Percentiles rank a stretch among this genome's conserved stretches.
These are phyloP conservation scores for Hypoxylon sp. DNA, from an alignment of 2,329 filamentous ascomycete species.

Conservation along the genomic window DNA sequence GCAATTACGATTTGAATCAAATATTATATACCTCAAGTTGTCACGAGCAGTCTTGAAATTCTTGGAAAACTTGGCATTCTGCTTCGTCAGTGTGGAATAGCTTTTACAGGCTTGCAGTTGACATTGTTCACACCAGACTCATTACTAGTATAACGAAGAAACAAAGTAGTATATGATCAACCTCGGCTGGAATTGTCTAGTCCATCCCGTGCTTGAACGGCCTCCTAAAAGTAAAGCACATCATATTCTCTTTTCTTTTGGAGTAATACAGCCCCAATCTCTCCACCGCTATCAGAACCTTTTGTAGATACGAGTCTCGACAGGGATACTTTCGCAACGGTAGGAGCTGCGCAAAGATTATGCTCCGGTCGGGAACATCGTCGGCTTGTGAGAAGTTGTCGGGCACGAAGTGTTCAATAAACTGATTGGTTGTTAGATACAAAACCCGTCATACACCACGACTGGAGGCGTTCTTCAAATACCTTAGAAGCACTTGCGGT, in stretches of 20 bases:
- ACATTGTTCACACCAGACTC: conserved; percentile 53
- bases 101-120: conserved; percentile 42
- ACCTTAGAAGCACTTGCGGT: conserved; percentile 99
- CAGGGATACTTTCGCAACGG: conserved; percentile 64
- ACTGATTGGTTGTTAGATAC: conserved; percentile 33
- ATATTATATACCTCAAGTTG: neutral
- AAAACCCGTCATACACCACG: neutral
- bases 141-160: conserved; percentile 55
- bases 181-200: conserved; percentile 66
- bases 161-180: conserved; percentile 72
- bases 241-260: conserved; percentile 63
- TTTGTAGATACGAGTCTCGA: conserved; percentile 71
- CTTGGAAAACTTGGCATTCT: conserved; percentile 40
- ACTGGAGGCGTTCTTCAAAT: conserved; percentile 47
- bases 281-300: conserved; percentile 70
- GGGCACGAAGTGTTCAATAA: conserved; percentile 42
- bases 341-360: conserved; percentile 61
- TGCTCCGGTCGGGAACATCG: conserved; percentile 63
- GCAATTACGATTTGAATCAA: neutral
- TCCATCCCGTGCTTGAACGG: conserved; percentile 65
- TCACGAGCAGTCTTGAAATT: conserved; percentile 43
- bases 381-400: conserved; percentile 55
- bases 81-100: conserved; percentile 50
- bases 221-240: conserved; percentile 66
- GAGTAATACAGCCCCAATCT: conserved; percentile 64